phyloP scores from a whole-genome alignment of 805 yeast genomes.

The Saturnispora sanitii region DNA sequence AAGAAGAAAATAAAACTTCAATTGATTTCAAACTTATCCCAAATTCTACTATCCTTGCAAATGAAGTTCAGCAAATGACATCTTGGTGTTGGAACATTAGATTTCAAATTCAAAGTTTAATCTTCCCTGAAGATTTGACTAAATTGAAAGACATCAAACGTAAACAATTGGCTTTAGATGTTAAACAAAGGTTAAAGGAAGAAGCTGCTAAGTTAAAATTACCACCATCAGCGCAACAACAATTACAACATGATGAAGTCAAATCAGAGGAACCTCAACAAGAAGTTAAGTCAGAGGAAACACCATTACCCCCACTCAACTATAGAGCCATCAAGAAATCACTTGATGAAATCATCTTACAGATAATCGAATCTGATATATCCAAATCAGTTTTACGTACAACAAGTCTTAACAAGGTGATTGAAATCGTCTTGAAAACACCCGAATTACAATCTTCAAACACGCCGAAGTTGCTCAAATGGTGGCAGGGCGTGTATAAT shows the following conservation, averaged over 20 bases:
- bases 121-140: constrained; percentile 15
- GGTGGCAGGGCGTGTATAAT: constrained; percentile 22
- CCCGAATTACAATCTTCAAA: constrained; percentile 24
- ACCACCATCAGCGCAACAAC: not conserved
- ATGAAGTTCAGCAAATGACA: constrained; percentile 17
- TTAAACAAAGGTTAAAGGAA: constrained; percentile 4
- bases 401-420: constrained; percentile 25
- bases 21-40: constrained; percentile 16
- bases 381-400: constrained; percentile 25
- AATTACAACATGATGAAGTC: not conserved
- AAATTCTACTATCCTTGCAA: constrained; percentile 15
- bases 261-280: not conserved
- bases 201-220: constrained; percentile 1
- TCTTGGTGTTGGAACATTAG: constrained; percentile 19
- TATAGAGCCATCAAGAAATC: constrained; percentile 16
- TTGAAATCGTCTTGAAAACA: constrained; percentile 27
- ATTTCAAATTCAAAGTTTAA: constrained; percentile 17
- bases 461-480: constrained; percentile 14
- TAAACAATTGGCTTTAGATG: constrained; percentile 3
- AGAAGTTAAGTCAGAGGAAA: constrained; percentile 1
- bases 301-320: constrained; percentile 11
- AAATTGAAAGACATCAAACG: constrained; percentile 5
- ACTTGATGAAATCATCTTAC: constrained; percentile 18
- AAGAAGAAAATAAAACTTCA: constrained; percentile 14
- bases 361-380: constrained; percentile 19